Base-by-base conservation (phyloP, 1,139 yeast genomes). In the Kurtzmaniella natalensis region DNA sequence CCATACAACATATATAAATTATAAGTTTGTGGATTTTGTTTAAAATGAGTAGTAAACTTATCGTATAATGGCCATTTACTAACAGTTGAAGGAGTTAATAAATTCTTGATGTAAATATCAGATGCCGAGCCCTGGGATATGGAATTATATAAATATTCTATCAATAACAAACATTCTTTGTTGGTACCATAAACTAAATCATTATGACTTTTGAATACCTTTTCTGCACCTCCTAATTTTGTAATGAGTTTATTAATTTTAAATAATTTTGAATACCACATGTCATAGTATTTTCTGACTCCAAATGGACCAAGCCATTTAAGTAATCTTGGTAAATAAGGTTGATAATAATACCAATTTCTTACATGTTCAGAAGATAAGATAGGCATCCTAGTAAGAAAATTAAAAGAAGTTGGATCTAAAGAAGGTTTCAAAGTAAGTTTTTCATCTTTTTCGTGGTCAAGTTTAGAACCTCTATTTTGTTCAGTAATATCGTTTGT, bases 11-110 rank as follows among this genome's bases (percentile, higher is more conserved):
- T 68, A 46, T 76, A 54, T 1, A 75, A 50, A 18, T 74, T 65
- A 25, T 75, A 73, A 18, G 27, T 24, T 10, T 40, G 41, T 32
- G 41, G 28, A 13, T 33, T 22, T 7, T 37, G 32, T 5, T 17
- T 23, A 21, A 48, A 43, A 21, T 75, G 49, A 1, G 55, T 45
- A 2, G 56, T 50, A 24, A 81, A 64, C 38, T 83, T 73, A 50
- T 87, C 94, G 42, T 74, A 63, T 37, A 87, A 65, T 1, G 96
- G 95, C 58, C 78, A 72, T 40, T 79, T 72, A 11, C 89, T 86
- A n/a, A 81, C 75, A 9, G 88, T 83, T 8, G 85, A 81, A 0
- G 89, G 88, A 0, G 86, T 83, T 30, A 81, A 63, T 8, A 81
- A 50, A 43, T 81, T 66, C 35, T 81, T 78, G 37, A 80, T 60